Conservation (phyloP, 768 basidiomycete genomes). For the Aureoboletus auriporus region DNA sequence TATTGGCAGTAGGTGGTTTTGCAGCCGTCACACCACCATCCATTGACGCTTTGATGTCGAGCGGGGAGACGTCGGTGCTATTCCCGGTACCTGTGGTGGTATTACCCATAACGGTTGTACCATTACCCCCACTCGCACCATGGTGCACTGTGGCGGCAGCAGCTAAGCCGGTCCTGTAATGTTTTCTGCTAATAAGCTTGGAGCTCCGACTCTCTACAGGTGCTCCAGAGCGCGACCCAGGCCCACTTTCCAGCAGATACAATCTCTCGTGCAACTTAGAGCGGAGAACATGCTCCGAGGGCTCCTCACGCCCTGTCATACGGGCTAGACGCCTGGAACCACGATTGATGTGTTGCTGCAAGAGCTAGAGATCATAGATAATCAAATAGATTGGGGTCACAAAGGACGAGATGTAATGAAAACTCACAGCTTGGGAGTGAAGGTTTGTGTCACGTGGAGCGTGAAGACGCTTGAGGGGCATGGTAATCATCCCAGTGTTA, state of each 20-base stretch:
- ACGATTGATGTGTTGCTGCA: slow-evolving; percentile 72
- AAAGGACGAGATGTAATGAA: neutral
- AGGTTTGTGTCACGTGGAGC: slow-evolving; percentile 25
- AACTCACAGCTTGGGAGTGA: slow-evolving; percentile 43
- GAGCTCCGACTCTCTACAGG: slow-evolving; percentile 2
- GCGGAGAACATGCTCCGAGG: slow-evolving; percentile 45
- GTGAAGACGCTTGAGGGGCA: slow-evolving; percentile 39
- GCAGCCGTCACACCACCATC: slow-evolving; percentile 41
- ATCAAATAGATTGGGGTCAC: neutral
- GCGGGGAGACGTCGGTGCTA: slow-evolving; percentile 30
- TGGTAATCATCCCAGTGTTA: slow-evolving; percentile 33
- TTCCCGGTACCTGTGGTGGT: slow-evolving; percentile 14
- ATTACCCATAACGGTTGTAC: neutral
- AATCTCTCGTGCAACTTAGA: slow-evolving; percentile 41
- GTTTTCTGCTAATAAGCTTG: slow-evolving; percentile 3
- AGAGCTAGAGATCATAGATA: slow-evolving; percentile 37
- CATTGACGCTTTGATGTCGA: slow-evolving; percentile 34
- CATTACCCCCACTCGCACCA: neutral
- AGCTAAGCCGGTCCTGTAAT: slow-evolving; percentile 7
- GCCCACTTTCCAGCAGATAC: slow-evolving; percentile 31
- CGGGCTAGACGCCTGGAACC: slow-evolving; percentile 59
- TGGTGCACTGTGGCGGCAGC: neutral
- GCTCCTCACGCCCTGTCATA: slow-evolving; percentile 58
- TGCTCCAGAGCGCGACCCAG: slow-evolving; percentile 8
- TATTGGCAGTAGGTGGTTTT: slow-evolving; percentile 36